Base-by-base conservation (phyloP, 2,329 filamentous ascomycete species). In the Zarea fungicola region DNA sequence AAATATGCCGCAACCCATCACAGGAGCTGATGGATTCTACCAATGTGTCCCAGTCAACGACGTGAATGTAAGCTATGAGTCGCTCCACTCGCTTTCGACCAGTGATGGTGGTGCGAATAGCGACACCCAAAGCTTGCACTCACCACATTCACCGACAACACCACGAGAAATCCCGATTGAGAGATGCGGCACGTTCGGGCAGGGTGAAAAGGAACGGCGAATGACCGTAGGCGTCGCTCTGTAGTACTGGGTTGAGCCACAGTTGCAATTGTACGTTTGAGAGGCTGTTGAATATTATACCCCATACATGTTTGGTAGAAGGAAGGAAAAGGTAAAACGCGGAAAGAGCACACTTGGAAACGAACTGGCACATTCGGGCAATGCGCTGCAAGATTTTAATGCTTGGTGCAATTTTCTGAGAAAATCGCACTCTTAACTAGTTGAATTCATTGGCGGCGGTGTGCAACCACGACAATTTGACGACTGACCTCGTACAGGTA, bases 21-120 rank as follows among this genome's bases (percentile, higher is more conserved):
- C 67, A 35, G 68, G 64, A 21, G 64, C 62, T 9, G 76, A 81
- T 25, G 80, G 78, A 4, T 83, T 80, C 61, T 84, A 84, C 58
- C 76, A 81, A 60, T 77, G 75, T 47, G 66, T 81, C 14, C 66
- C 69, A 26, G 65, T 63, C 46, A 56, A 49, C 58, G 60, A 55
- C 21, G 62, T 56, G 62, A 62, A 42, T 58, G 35, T 25, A 2
- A 79, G 75, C 57, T 62, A 70, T 45, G 72, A 74, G 48, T 75
- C 73, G 22, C 59, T 68, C 40, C 71, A 71, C 39, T 75, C 73
- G 3, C 63, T 73, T 45, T 77, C 74, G 44, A 76, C 76, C 5
- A 74, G 66, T 39, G 69, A 70, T 14, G 69, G 72, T 13, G 70
- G 65, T 46, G 63, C 72, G 6, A 34, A 44, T 3, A 35, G 35